These are phyloP conservation scores for Eimeria zaria DNA, from an alignment of 169 alveolate species.

Conservation along the genomic window DNA sequence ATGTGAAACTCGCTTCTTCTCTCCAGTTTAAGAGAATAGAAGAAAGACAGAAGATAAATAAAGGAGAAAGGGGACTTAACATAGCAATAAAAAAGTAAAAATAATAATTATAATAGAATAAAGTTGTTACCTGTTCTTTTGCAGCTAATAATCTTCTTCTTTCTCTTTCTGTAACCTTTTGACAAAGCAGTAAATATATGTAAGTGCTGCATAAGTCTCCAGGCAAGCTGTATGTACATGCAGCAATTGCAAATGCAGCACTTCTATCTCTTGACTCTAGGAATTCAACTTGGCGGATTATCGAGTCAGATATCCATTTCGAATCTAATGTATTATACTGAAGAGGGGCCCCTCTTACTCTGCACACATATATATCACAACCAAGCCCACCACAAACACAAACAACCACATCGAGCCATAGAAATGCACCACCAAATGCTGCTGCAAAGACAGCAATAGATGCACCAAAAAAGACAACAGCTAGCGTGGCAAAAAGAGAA, in stretches of 20 bases:
- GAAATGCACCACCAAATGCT: no score
- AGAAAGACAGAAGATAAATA: background rate
- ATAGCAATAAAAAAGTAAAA: background rate
- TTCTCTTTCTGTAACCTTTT: conserved; percentile 82
- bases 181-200: conserved; percentile 48
- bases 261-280: conserved; percentile 77
- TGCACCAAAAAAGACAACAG: no score
- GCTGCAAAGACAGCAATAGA: no score
- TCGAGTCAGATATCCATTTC: conserved; percentile 72
- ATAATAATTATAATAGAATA: background rate
- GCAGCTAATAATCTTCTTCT: conserved; percentile 65
- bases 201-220: conserved; percentile 81
- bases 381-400: no score
- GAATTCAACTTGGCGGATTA: conserved; percentile 74
- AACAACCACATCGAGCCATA: no score
- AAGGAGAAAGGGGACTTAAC: no score
- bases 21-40: no score
- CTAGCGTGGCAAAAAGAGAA: no score
- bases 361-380: no score
- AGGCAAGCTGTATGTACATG: conserved; percentile 74
- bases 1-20: no score
- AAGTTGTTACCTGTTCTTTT: conserved; percentile 66
- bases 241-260: conserved; percentile 53
- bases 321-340: conserved; percentile 78
- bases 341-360: conserved; percentile 77